Evolutionary conservation across 106 monocot species (phyloP), one percentile per base, ranked within the genome.

Genomic region (Dendrobium huoshanense): DNA sequence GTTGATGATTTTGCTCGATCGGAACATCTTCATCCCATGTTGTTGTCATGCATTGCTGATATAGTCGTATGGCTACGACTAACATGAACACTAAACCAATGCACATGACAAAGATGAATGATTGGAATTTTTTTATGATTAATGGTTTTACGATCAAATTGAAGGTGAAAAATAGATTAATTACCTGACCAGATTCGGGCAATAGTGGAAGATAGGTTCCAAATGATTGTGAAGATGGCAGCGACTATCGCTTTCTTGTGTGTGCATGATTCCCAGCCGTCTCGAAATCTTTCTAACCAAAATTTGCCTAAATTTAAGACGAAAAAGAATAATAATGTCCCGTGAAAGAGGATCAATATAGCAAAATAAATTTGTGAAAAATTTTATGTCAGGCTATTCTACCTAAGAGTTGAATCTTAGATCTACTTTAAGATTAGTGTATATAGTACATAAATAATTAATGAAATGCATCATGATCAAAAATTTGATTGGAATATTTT

Each of bases 141-240:
- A 41, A 42, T 25, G 1, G 7, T 42, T 55, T 2, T 78, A 55
- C 22, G 31, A 25, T 55, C 1, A 54, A 83, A 51, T 47, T 5
- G 20, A 5, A 55, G 77, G 2, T 7, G 9, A 16, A 27, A 49
- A 20, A 10, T 51, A 13, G 15, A 51, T 15, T 51, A 29, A 45
- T 87, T 87, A 98, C 98, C 89, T 1, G 95, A 87, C 98, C 98
- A 99, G 22, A 90, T 78, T n/a, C 98, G 85, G 77, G 95, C 92
- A 9, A 88, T 70, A 1, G 87, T 86, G 43, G 98, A 99, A 19
- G 91, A 95, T 9, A 99, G 68, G 41, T 95, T 99, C 95, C 95
- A 99, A 19, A 90, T 75, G 41, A 99, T 78, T 10, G 89, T 88
- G 86, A 99, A 99, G 54, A 91, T 29, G 7, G 86, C 88, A 1